A percentile compares a stretch with the other conserved stretches of the same genome.
phyloP scores from a whole-genome alignment of 2,329 filamentous ascomycete species.

The Daldinia sp. region DNA sequence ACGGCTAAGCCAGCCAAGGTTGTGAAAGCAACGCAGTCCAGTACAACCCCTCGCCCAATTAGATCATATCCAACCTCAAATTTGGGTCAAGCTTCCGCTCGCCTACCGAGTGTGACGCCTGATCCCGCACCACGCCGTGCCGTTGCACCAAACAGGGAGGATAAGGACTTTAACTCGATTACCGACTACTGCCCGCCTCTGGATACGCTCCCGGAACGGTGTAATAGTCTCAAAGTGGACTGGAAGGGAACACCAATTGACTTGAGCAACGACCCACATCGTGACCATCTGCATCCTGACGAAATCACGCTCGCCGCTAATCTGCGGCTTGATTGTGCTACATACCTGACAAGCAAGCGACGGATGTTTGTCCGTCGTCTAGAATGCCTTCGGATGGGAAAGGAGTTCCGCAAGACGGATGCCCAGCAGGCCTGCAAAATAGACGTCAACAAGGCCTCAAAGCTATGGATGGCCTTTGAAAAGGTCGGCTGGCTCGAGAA shows the following conservation, averaged over 20 bases:
- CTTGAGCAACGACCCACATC: constrained; percentile 75
- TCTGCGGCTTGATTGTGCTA: constrained; percentile 83
- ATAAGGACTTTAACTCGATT: constrained; percentile 79
- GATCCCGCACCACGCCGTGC: constrained; percentile 59
- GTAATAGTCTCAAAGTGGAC: constrained; percentile 80
- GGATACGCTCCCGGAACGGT: constrained; percentile 69
- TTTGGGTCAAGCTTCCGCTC: constrained; percentile 44
- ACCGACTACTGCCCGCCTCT: constrained; percentile 77
- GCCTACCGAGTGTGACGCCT: constrained; percentile 54
- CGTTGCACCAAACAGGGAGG: constrained; percentile 75
- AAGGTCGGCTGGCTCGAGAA: constrained; percentile 82
- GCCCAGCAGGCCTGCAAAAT: constrained; percentile 98
- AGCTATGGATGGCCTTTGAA: constrained; percentile 89
- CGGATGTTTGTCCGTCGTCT: constrained; percentile 85
- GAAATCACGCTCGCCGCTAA: constrained; percentile 80
- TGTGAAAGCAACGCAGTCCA: constrained; percentile 44
- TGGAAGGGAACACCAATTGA: constrained; percentile 86
- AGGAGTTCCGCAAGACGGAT: constrained; percentile 94
- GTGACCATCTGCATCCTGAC: constrained; percentile 75
- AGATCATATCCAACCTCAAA: constrained; percentile 42
- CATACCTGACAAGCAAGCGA: constrained; percentile 91
- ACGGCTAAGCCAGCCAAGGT: constrained; percentile 45
- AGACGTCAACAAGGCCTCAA: constrained; percentile 96
- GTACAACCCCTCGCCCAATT: constrained; percentile 44
- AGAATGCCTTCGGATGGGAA: constrained; percentile 70